Base-by-base conservation (phyloP, 1,284 basidiomycete species). In the Coniophora puteana region DNA sequence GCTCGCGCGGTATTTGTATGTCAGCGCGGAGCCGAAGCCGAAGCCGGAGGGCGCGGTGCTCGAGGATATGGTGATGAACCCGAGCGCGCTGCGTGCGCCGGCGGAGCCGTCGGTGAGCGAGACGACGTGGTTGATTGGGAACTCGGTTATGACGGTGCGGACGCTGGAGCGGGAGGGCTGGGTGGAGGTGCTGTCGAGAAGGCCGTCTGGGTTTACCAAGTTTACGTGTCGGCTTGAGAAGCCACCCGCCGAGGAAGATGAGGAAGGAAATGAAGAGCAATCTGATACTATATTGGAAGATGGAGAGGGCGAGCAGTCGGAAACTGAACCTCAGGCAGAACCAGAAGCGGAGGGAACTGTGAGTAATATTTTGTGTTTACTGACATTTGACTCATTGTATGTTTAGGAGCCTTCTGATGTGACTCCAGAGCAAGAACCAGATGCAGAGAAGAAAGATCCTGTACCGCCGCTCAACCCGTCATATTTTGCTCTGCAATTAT, bases 1-100 rank as follows among this genome's bases (percentile, higher is more conserved):
- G 89, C 74, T 99, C 6, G 89, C 93, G 14, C 78, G 96, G 13
- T 97, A 96, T 60, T 89, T 95, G 0, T 97, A 95, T 57, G 91
- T 88, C 17, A 94, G 89, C 52, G 93, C 93, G 11, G 93, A 97
- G 56, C 91, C 95, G 0, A 82, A 90, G 37, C 93, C 94, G 1
- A 82, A 90, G 37, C 93, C 94, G 1, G 81, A 89, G 1, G 76
- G 74, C 29, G 93, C 91, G 2, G 76, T 88, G 47, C 73, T 97
- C 44, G 80, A 77, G 51, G 85, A 93, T 32, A 76, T 86, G 35
- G 65, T 86, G 27, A 79, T 78, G 72, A 78, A 76, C 44, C 70
- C 80, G 0, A 52, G 38, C 5, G 53, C 61, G 5, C 49, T 55
- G 4, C 51, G 58, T 10, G 51, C 52, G 11, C 43, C 57, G 8